A percentile compares a stretch with the other conserved stretches of the same genome.
Evolutionary conservation across 176 grass and related monocot species (phyloP).

Genomic region (Triticum urartu): DNA sequence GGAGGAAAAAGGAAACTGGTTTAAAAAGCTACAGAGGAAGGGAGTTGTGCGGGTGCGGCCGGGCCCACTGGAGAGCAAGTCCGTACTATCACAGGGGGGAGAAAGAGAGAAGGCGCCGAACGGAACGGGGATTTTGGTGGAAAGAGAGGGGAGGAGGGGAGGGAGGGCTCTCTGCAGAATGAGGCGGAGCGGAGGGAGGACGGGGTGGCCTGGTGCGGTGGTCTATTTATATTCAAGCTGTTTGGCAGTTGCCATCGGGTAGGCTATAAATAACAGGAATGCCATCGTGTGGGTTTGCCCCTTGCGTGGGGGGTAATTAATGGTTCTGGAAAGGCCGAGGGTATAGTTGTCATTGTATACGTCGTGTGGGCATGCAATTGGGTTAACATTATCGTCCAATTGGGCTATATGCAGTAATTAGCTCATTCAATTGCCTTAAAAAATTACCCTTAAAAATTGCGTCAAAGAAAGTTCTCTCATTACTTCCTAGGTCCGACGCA

Average conservation of each 20-base stretch:
- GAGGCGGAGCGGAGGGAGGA: not conserved
- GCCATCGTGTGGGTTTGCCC: not conserved
- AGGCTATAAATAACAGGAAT: not conserved
- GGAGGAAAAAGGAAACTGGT: not conserved
- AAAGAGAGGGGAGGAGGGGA: not conserved
- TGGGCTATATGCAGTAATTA: no score
- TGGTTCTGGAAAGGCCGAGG: not conserved
- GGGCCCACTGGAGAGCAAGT: conserved; percentile 20
- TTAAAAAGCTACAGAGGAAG: not conserved
- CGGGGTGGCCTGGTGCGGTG: not conserved
- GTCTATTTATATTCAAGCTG: not conserved
- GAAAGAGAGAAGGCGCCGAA: not conserved
- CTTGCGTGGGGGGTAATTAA: not conserved
- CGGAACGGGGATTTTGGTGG: not conserved
- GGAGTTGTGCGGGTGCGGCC: not conserved
- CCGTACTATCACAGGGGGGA: not conserved
- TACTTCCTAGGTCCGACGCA: no score
- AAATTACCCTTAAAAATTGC: no score
- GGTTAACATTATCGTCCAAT: no score
- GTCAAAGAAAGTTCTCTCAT: no score
- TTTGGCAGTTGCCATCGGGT: not conserved
- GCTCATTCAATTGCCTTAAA: no score
- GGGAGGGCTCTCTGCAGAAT: not conserved
- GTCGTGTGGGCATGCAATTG: not conserved
- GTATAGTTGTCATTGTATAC: not conserved